Base-by-base conservation (phyloP, 1,284 basidiomycete genomes). In the Apiotrichum mycotoxinovorans region DNA sequence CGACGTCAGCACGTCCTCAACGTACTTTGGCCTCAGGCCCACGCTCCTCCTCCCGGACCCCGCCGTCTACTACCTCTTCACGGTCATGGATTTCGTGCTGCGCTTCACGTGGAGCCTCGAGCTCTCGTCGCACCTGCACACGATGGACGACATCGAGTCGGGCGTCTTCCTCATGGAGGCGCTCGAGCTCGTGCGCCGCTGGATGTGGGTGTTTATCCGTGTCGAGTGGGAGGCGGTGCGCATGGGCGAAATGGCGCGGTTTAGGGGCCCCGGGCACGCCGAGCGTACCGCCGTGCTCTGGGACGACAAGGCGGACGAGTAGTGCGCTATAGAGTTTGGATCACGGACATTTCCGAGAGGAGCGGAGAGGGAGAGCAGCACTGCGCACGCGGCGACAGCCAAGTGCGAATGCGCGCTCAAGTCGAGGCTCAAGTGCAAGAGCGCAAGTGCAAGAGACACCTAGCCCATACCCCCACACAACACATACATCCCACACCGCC, bases 171-270 rank as follows among this genome's bases (percentile, higher is more conserved):
- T 87, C 79, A 83, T 98, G 64, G 94, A 99, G 78, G 82, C 90
- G 46, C 84, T 94, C 42, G 96, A 98, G 78, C 80, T 98, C 37
- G 68, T 92, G 30, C 81, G 96, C 52, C 78, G 96, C 64, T 97
- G 92, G 89, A 83, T 95, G 77, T 99, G 96, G 96, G 89, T 96
- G 11, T 95, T 97, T 75, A 79, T 98, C 64, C 84, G 96, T 20
- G 85, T 98, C 26, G 96, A 99, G 76, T 97, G 93, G 93, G 92
- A 96, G 78, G 83, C 86, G 14, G 84, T 91, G 52, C 88, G 84
- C 59, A 79, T 79, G 69, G 74, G 75, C 22, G 74, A 75, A 56
- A 56, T 64, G 51, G 54, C 60, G 42, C 61, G 66, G 26, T 64
- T 68, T 47, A 62, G 63, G 14, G 56, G 45, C 4, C 49, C 37